Percentiles rank a stretch among this genome's conserved stretches.
Evolutionary conservation across 805 yeast species (phyloP).

Genomic region (Candida railenensis): DNA sequence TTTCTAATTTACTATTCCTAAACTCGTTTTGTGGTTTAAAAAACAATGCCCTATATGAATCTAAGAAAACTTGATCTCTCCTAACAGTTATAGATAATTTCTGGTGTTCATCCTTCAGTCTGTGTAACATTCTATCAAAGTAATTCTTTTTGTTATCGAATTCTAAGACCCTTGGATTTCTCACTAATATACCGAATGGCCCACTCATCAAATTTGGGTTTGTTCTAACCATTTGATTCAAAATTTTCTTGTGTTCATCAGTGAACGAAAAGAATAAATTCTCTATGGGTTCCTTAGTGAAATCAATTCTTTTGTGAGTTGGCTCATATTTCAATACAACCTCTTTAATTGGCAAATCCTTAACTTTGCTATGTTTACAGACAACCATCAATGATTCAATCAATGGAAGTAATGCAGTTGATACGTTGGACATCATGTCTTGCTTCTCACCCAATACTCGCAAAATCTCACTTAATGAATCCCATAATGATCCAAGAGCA

Average conservation of each 20-base stretch:
- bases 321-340: constrained; percentile 56
- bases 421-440: constrained; percentile 50
- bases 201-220: constrained; percentile 95
- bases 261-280: constrained; percentile 82
- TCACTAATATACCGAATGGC: constrained; percentile 84
- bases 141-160: constrained; percentile 91
- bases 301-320: constrained; percentile 51
- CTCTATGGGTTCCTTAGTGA: constrained; percentile 73
- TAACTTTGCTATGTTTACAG: constrained; percentile 79
- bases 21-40: constrained; percentile 76
- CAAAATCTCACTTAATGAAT: constrained; percentile 72
- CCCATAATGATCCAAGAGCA: constrained; percentile 81
- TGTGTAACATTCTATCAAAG: constrained; percentile 73
- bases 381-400: constrained; percentile 94
- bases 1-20: constrained; percentile 68
- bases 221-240: constrained; percentile 87
- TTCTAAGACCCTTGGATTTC: constrained; percentile 85
- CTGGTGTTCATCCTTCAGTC: constrained; percentile 40
- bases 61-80: constrained; percentile 89
- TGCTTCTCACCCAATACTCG: constrained; percentile 59
- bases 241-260: constrained; percentile 79
- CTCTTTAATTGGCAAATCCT: constrained; percentile 55
- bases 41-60: constrained; percentile 80
- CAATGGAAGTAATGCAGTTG: constrained; percentile 79
- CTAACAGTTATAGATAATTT: constrained; percentile 68